Percentiles rank a stretch among this genome's conserved stretches.
These are phyloP conservation scores for Platanus orientalis DNA, from an alignment of 164 flowering plant genomes.

Conservation along the genomic window DNA sequence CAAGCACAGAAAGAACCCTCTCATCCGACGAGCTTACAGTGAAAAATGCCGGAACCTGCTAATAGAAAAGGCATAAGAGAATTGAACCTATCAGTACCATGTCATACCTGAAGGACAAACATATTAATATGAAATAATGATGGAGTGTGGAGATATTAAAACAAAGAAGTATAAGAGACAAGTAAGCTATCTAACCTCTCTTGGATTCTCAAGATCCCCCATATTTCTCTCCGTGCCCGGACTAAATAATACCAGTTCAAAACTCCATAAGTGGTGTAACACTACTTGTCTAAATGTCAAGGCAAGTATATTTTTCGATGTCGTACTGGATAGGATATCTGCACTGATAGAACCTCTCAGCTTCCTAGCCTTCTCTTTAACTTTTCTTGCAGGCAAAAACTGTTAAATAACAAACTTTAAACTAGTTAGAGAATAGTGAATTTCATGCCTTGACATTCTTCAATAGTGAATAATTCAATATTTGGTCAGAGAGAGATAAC, in stretches of 20 bases:
- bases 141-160: constrained; percentile 7
- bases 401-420: constrained; percentile 22
- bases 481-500: not conserved
- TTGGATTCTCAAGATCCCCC: constrained; percentile 63
- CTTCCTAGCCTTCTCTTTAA: constrained; percentile 71
- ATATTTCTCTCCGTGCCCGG: constrained; percentile 77
- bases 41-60: constrained; percentile 64
- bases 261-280: constrained; percentile 60
- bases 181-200: constrained; percentile 55
- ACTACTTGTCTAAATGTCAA: constrained; percentile 95
- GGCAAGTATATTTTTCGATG: constrained; percentile 65
- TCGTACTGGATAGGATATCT: constrained; percentile 41
- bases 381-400: constrained; percentile 79
- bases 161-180: constrained; percentile 7
- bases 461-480: too few species aligned
- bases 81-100: constrained; percentile 57
- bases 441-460: too few species aligned
- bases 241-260: constrained; percentile 53
- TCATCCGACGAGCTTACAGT: constrained; percentile 64
- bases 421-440: too few species aligned
- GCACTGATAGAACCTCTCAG: constrained; percentile 41
- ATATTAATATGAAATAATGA: constrained; percentile 25
- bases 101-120: constrained; percentile 46
- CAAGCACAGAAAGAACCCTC: constrained; percentile 54
- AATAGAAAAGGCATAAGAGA: constrained; percentile 59